Evolutionary conservation across 2,329 filamentous ascomycete species (phyloP).

Genomic region (Biscogniauxia sp.): DNA sequence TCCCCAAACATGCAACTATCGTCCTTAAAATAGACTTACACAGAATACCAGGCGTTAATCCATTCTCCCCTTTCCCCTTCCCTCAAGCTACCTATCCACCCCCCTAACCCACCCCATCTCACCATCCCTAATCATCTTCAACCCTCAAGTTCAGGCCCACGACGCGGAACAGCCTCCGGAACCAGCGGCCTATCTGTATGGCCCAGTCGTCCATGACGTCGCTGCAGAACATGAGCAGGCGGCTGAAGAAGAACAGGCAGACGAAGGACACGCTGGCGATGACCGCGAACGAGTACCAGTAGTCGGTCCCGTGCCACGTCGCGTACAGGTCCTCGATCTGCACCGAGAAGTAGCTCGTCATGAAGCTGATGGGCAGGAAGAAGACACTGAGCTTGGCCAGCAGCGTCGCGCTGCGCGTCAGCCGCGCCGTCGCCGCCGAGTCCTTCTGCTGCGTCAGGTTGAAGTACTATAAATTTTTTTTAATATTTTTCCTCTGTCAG

Average conservation of each 20-base stretch:
- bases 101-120: too few relatives aligned
- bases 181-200: slow-evolving; percentile 21
- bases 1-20: too few relatives aligned
- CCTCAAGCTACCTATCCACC: too few relatives aligned
- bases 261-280: slow-evolving; percentile 59
- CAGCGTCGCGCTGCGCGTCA: slow-evolving; percentile 69
- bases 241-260: slow-evolving; percentile 53
- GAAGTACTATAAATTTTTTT: slow-evolving; percentile 57
- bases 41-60: too few relatives aligned
- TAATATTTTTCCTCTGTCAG: too few relatives aligned
- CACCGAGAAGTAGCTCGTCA: slow-evolving; percentile 72
- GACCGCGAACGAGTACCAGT: slow-evolving; percentile 67
- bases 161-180: slow-evolving; percentile 6
- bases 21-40: too few relatives aligned
- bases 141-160: slow-evolving; percentile 16
- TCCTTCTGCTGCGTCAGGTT: slow-evolving; percentile 75
- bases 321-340: slow-evolving; percentile 56
- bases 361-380: slow-evolving; percentile 71
- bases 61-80: too few relatives aligned
- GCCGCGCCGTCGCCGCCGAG: slow-evolving; percentile 66
- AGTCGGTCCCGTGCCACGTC: slow-evolving; percentile 59
- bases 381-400: slow-evolving; percentile 73
- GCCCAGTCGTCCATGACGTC: slow-evolving; percentile 42
- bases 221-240: slow-evolving; percentile 44
- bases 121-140: slow-evolving; percentile 8